Percentiles rank a stretch among this genome's conserved stretches.
Evolutionary conservation across 441 rosid genomes (phyloP).

Genomic region (Brassica balearica): DNA sequence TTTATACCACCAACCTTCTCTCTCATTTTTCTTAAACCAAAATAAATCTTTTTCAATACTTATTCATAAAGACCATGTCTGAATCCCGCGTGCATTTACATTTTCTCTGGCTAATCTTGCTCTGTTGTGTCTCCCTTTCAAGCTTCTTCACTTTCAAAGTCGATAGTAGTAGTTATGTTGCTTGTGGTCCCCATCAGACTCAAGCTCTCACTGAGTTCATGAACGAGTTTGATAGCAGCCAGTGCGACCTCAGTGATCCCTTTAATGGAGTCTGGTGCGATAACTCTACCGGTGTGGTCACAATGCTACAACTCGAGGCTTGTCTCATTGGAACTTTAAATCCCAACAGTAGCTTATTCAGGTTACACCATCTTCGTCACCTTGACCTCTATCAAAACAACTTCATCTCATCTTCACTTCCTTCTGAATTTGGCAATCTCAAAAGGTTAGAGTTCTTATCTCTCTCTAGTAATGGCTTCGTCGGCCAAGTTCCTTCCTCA

Average conservation of each 20-base stretch:
- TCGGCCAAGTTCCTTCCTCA: not conserved
- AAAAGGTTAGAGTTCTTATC: not conserved
- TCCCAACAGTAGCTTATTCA: not conserved
- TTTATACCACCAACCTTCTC: not conserved
- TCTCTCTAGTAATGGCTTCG: not conserved
- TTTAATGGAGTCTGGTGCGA: conserved; percentile 1
- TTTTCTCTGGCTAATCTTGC: not conserved
- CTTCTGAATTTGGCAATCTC: not conserved
- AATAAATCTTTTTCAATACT: not conserved
- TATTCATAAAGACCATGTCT: not conserved
- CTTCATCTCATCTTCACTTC: not conserved
- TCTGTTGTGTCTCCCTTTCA: not conserved
- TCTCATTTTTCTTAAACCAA: not conserved
- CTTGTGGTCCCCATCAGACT: not conserved
- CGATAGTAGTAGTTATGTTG: not conserved
- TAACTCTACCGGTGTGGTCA: not conserved
- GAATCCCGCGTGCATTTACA: not conserved
- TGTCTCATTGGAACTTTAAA: not conserved
- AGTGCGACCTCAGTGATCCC: not conserved
- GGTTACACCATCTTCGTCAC: not conserved
- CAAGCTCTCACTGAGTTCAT: conserved; percentile 1
- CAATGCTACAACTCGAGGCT: not conserved
- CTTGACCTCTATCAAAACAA: not conserved
- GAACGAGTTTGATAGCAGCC: conserved; percentile 9
- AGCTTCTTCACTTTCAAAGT: not conserved